Base-by-base conservation (phyloP, 192 early-diverging fungal species). In the Thoreauomyces humboldtii region DNA sequence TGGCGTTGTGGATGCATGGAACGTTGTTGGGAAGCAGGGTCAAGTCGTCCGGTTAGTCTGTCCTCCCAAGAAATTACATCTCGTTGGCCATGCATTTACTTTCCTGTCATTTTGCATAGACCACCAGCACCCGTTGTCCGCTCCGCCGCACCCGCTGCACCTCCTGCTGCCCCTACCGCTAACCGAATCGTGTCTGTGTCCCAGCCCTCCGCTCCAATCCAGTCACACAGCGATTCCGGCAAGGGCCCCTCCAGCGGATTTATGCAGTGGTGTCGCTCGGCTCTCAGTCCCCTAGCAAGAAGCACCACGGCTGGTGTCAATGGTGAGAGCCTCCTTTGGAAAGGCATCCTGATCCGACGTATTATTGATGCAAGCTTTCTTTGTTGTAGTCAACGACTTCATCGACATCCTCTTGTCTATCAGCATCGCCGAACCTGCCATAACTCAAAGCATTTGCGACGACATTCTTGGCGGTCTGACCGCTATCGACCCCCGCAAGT, bases 401-500 rank as follows among this genome's bases (percentile, higher is more conserved):
- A 65, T 84, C 36, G 54, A 56, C 27, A 81, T 84, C 21, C 66
- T 84, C 11, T 69, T 84, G 14, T 76, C 69, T 19, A 61, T 83
- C 48, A 33, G 65, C 35, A 29, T 59, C 2, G 65, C 55, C 60
- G 82, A 84, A 34, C 22, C 75, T 6, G 60, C 61, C 21, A 82
- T 79, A 2, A 64, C 76, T 7, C 65, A 53, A 34, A 56, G 50
- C 31, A 73, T 84, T 41, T 84, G 82, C 65, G 75, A 81, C 59
- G 80, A 84, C 54, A 77, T 79, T 21, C 53, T 84, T 4, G 79
- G 77, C 21, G 77, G 77, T 28, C 58, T 75, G 24, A 81, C 82
- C 11, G 75, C 82, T n/a, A 81, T 84, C 54, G 82, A 84, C 60
- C 73, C 79, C 19, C 66, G 74, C 24, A 81, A 80, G 65, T 84